A percentile compares a stretch with the other conserved stretches of the same genome.
These are phyloP conservation scores for Endotrypanum monterogeii DNA, from an alignment of 208 protist species.

Conservation along the genomic window DNA sequence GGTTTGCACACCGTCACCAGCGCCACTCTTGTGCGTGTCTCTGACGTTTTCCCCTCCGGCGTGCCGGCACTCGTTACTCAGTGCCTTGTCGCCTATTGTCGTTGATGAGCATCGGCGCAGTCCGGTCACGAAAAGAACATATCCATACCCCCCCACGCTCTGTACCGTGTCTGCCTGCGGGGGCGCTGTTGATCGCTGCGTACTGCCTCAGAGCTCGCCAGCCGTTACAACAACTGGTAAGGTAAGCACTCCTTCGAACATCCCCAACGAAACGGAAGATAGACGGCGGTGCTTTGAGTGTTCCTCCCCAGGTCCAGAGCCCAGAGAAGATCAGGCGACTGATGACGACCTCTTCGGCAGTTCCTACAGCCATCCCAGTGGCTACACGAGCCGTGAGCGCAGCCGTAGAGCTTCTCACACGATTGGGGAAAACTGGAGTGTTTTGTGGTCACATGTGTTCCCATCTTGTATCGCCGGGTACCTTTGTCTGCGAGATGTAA, in stretches of 20 bases:
- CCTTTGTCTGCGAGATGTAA: slow-evolving; percentile 32
- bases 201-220: not conserved
- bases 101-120: not conserved
- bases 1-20: slow-evolving; percentile 3
- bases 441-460: slow-evolving; percentile 41
- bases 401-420: not conserved
- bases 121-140: not conserved
- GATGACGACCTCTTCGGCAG: not conserved
- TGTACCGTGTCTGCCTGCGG: not conserved
- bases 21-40: slow-evolving; percentile 17
- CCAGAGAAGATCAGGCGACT: not conserved
- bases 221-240: not conserved
- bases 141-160: not conserved
- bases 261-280: not conserved
- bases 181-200: not conserved
- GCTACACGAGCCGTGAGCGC: not conserved
- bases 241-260: not conserved
- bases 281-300: not conserved
- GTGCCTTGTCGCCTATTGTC: not conserved
- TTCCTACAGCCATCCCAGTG: not conserved
- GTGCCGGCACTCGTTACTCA: not conserved
- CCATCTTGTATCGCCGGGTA: slow-evolving; percentile 30
- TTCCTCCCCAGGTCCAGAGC: not conserved
- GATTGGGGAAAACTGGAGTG: slow-evolving; percentile 4
- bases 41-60: not conserved